These are phyloP conservation scores for Alternaria sp. DNA, from an alignment of 2,329 filamentous ascomycete genomes.

Conservation along the genomic window DNA sequence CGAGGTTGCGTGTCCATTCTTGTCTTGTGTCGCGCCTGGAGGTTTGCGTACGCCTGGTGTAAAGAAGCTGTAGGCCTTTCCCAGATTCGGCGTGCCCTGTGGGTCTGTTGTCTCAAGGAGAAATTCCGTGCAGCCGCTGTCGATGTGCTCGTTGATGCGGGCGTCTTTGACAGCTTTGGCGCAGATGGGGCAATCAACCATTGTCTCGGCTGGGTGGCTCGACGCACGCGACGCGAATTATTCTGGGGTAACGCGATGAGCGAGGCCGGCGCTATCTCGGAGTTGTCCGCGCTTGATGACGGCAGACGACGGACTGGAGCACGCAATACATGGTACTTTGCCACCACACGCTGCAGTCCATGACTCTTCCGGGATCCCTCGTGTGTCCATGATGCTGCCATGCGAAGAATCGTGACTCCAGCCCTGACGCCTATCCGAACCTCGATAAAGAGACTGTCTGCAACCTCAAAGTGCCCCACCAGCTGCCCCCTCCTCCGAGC, in stretches of 20 bases:
- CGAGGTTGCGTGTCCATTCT: constrained; percentile 33
- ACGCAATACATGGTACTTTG: constrained; percentile 36
- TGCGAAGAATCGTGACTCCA: constrained; percentile 25
- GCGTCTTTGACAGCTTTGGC: constrained; percentile 72
- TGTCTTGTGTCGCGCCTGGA: constrained; percentile 23
- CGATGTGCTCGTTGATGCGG: constrained; percentile 90
- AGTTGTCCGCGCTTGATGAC: constrained; percentile 39
- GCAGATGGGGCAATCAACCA: constrained; percentile 85
- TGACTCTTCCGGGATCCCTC: neutral
- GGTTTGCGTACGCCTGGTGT: constrained; percentile 59
- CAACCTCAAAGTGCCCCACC: constrained; percentile 19
- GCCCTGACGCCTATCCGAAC: constrained; percentile 14
- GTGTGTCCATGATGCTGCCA: constrained; percentile 12
- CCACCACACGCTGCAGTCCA: neutral
- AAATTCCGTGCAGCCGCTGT: constrained; percentile 78
- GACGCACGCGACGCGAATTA: constrained; percentile 25
- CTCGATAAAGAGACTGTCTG: constrained; percentile 4
- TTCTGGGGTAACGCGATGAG: constrained; percentile 24
- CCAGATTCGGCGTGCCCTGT: constrained; percentile 40
- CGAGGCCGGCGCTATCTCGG: constrained; percentile 29
- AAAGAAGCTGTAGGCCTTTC: constrained; percentile 62
- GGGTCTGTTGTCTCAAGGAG: constrained; percentile 63
- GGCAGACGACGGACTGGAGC: constrained; percentile 37
- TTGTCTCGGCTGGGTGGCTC: constrained; percentile 29
- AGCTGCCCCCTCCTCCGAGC: constrained; percentile 36